These are phyloP conservation scores for Plectranthus barbatus DNA, from an alignment of 257 asterid genomes.

Conservation along the genomic window DNA sequence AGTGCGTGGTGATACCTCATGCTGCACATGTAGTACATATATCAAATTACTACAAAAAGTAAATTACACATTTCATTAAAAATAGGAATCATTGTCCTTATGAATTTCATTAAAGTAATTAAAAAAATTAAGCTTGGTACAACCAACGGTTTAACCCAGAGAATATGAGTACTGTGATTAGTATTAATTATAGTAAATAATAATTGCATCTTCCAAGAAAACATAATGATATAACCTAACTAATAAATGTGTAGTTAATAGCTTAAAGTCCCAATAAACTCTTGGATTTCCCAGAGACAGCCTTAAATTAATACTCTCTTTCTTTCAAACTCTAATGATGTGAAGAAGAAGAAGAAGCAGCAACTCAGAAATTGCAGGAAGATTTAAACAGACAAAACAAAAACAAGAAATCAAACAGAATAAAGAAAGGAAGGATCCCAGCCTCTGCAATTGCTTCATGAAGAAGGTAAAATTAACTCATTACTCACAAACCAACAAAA, in stretches of 20 bases:
- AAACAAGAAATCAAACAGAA: background rate
- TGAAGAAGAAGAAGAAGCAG: background rate
- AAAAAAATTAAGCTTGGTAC: background rate
- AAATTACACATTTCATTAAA: background rate
- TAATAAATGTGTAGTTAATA: slow-evolving; percentile 18
- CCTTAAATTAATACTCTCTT: background rate
- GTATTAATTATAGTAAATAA: background rate
- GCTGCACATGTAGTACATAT: slow-evolving; percentile 43
- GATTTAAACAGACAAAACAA: background rate
- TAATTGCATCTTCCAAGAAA: slow-evolving; percentile 23
- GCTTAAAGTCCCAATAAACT: slow-evolving; percentile 37
- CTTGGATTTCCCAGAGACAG: slow-evolving; percentile 28
- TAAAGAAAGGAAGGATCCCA: too few species aligned
- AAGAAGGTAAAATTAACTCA: background rate
- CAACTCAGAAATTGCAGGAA: background rate
- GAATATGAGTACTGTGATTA: slow-evolving; percentile 9
- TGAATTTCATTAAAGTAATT: slow-evolving; percentile 5
- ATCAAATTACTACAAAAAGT: background rate
- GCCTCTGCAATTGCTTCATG: too few species aligned
- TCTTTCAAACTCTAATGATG: too few species aligned
- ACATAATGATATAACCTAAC: slow-evolving; percentile 21
- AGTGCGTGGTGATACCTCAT: slow-evolving; percentile 96
- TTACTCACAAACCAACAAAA: background rate
- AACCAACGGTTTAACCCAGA: slow-evolving; percentile 10
- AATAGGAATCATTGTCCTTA: background rate